Percentiles rank a stretch among this genome's conserved stretches.
Conservation (phyloP, 768 basidiomycete species). For the Fomitopsis serialis region DNA sequence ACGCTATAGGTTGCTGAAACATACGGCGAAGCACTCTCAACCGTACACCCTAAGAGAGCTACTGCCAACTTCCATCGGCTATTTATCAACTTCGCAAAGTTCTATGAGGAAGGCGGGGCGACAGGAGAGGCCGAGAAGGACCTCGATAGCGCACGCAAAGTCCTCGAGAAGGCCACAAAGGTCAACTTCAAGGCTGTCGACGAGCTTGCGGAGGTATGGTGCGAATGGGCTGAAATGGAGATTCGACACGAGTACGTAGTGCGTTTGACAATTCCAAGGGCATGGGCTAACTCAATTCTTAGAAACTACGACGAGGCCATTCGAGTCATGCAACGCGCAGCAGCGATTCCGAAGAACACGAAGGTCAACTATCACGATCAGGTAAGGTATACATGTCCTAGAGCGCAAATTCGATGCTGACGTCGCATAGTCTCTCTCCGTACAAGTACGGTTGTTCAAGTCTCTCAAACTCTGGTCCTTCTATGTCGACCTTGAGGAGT, state of each 20-base stretch:
- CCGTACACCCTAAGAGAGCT: slow-evolving; percentile 82
- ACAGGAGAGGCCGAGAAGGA: slow-evolving; percentile 76
- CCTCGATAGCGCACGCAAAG: slow-evolving; percentile 81
- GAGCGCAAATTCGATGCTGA: slow-evolving; percentile 10
- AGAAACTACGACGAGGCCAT: slow-evolving; percentile 97
- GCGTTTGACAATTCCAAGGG: not conserved
- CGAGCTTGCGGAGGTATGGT: slow-evolving; percentile 97
- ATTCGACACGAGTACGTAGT: slow-evolving; percentile 82
- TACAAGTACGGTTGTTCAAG: slow-evolving; percentile 91
- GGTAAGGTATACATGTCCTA: slow-evolving; percentile 40
- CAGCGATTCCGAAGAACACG: slow-evolving; percentile 82
- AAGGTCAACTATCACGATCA: slow-evolving; percentile 96
- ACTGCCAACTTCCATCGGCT: slow-evolving; percentile 87
- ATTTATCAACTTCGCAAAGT: slow-evolving; percentile 94
- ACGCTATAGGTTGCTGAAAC: slow-evolving; percentile 78
- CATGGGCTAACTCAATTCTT: slow-evolving; percentile 11
- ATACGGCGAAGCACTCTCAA: slow-evolving; percentile 84
- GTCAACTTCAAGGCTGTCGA: slow-evolving; percentile 94
- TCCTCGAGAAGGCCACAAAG: slow-evolving; percentile 88
- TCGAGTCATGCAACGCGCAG: slow-evolving; percentile 94
- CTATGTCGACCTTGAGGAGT: slow-evolving; percentile 96
- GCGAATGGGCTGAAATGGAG: slow-evolving; percentile 99
- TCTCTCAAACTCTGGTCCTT: slow-evolving; percentile 98
- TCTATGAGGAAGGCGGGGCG: slow-evolving; percentile 93
- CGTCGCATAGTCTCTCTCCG: slow-evolving; percentile 59